Percentiles rank a stretch among this genome's conserved stretches.
Evolutionary conservation across 352 stramenopile species (phyloP).

Genomic region (Halophytophthora polymorphica): DNA sequence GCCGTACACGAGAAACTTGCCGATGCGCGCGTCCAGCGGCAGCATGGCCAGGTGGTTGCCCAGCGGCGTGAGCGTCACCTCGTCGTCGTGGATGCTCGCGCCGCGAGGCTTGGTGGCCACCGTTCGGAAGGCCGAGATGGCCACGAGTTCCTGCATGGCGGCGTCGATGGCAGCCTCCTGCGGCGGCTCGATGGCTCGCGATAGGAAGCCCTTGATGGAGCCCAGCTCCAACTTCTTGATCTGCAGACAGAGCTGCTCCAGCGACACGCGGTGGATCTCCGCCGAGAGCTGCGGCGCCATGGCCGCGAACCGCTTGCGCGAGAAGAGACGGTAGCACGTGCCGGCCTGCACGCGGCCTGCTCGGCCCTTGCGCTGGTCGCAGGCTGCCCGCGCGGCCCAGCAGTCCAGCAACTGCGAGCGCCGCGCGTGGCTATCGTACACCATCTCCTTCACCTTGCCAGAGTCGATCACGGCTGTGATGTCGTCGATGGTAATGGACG

Average conservation of each 20-base stretch:
- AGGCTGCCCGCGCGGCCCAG: conserved; percentile 78
- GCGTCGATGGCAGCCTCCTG: conserved; percentile 87
- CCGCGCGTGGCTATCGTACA: conserved; percentile 69
- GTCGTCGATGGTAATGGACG: conserved; percentile 88
- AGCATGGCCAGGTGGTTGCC: conserved; percentile 85
- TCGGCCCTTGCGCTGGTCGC: conserved; percentile 80
- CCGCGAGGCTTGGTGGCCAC: conserved; percentile 13
- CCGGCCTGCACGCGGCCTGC: conserved; percentile 78
- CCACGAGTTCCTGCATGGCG: conserved; percentile 88
- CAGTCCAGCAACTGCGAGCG: conserved; percentile 79
- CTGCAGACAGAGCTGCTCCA: conserved; percentile 84
- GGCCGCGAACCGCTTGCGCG: conserved; percentile 47
- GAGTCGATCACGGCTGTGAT: conserved; percentile 85
- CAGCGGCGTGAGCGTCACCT: conserved; percentile 90
- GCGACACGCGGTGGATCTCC: conserved; percentile 87
- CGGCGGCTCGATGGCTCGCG: conserved; percentile 91
- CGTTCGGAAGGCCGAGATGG: conserved; percentile 83
- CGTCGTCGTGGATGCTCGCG: conserved; percentile 29
- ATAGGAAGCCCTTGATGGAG: conserved; percentile 66
- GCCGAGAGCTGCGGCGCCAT: conserved; percentile 73
- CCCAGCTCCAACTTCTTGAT: conserved; percentile 84
- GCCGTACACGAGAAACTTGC: conserved; percentile 87
- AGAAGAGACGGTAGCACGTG: conserved; percentile 79
- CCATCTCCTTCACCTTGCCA: conserved; percentile 87
- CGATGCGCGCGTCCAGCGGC: conserved; percentile 81